Evolutionary conservation across 495 filamentous ascomycete species (phyloP), one percentile per base, ranked within the genome.

Genomic region (Beverwykella pulmonaria): DNA sequence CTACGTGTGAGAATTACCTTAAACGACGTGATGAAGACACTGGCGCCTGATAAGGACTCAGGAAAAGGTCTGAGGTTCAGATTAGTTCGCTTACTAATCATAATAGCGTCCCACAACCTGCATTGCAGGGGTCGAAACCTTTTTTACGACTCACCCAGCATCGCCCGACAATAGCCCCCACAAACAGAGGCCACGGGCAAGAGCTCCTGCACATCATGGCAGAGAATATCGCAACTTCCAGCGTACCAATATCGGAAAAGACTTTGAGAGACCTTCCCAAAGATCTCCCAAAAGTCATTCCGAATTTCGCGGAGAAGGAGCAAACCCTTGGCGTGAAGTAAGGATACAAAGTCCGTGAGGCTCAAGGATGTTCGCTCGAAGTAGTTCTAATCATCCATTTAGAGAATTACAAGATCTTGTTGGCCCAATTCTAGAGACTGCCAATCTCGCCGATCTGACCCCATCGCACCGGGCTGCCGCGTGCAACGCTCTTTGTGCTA

Each of bases 401-500:
- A 68, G 65, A 22, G 15, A 53, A 22, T 29, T 69, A 14, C 41
- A 34, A 5, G 56, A 52, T 59, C 12, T 65, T 34, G 17, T 69
- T 41, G 34, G n/a, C n/a, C 48, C 67, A 23, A 10, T 69, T 8
- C 52, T 72, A 32, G 44, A 66, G 15, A 72, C 70, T 17, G 61
- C 66, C 1, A 62, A 69, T 14, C 14, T 48, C 12, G 34, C 39
- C 14, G 61, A 72, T 20, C 20, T 72, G 19, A 29, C 57, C 9
- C 30, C 66, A 20, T 47, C 65, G 1, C 74, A 78, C 53, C 63
- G 74, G 48, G 75, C 77, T 12, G 76, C 77, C 19, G 76, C 77
- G 14, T 75, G 68, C 69, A 78, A 78, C 68, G 53, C 69, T 4
- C 41, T 76, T 0, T 76, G 73, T 49, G 73, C 69, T 15, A 55